Evolutionary conservation across 202 grass and related monocot species (phyloP), one percentile per base, ranked within the genome.

Genomic region (Panicum virgatum): DNA sequence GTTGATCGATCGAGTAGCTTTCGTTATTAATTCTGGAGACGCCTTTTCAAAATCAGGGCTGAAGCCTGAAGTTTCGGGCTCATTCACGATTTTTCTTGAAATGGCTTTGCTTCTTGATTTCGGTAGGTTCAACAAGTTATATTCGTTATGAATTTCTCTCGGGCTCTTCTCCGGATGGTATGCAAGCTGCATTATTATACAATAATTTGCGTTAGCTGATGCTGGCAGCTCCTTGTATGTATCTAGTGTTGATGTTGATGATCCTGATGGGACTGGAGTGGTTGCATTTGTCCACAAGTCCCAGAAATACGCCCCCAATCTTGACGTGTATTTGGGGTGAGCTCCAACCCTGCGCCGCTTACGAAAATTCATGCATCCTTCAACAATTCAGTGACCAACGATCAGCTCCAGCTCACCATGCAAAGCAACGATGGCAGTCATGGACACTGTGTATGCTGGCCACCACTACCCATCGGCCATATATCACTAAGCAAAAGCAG

Each of bases 291-390:
- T 63, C 59, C 15, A 16, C 1, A 22, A 11, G 80, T 10, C 40
- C 51, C 20, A 26, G 20, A 53, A 77, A 77, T 48, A 77, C 25
- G 40, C 12, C 25, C 25, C 7, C 2, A 62, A 38, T 9, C 42
- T 62, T 47, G 39, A 72, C 34, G 29, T 58, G 66, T 8, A 36
- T 37, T 47, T 26, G 54, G 22, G 25, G 2, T 1, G 34, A 47
- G 73, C 29, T 43, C 22, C 66, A 66, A 54, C 26, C 14, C 9
- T 46, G 4, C 66, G 34, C 75, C 54, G 44, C 64, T 78, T 84
- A 13, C 14, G 51, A 25, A 39, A 25, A 39, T 29, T 27, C 56
- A 19, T 40, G 27, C 29, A n/a, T 1, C 44, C 4, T 53, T 82
- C 12, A 63, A 63, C 43, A 36, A 20, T 50, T 29, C 20, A 3